These are phyloP conservation scores for Colletotrichum sp. DNA, from an alignment of 2,329 filamentous ascomycete species.

Conservation along the genomic window DNA sequence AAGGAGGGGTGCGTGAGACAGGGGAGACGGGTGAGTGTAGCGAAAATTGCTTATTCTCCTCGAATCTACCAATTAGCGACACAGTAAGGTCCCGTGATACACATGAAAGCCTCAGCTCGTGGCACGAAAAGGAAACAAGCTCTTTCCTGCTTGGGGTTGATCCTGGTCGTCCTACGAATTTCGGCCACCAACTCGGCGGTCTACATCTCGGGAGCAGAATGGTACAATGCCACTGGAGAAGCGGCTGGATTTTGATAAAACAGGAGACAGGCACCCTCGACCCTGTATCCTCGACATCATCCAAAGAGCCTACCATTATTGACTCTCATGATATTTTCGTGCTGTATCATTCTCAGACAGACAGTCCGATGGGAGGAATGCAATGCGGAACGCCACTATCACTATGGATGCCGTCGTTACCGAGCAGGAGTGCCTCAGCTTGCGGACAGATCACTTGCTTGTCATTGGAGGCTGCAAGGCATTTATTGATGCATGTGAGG, in stretches of 20 bases:
- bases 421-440: slow-evolving; percentile 5
- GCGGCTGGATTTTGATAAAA: background rate
- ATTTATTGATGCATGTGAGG: background rate
- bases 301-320: background rate
- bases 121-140: slow-evolving; percentile 1
- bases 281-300: background rate
- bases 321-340: background rate
- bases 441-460: background rate
- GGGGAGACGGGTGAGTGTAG: background rate
- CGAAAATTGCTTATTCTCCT: background rate
- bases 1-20: background rate
- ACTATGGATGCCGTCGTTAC: background rate
- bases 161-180: background rate
- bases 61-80: background rate
- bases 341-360: background rate
- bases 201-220: background rate
- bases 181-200: background rate
- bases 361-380: background rate
- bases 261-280: background rate
- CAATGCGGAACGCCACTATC: background rate
- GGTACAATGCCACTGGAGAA: background rate
- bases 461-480: background rate
- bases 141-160: background rate
- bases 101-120: background rate
- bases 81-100: background rate